Evolutionary conservation across 23 red algal genomes (phyloP), one percentile per base, ranked within the genome.

Genomic region (Gracilariopsis chorda): DNA sequence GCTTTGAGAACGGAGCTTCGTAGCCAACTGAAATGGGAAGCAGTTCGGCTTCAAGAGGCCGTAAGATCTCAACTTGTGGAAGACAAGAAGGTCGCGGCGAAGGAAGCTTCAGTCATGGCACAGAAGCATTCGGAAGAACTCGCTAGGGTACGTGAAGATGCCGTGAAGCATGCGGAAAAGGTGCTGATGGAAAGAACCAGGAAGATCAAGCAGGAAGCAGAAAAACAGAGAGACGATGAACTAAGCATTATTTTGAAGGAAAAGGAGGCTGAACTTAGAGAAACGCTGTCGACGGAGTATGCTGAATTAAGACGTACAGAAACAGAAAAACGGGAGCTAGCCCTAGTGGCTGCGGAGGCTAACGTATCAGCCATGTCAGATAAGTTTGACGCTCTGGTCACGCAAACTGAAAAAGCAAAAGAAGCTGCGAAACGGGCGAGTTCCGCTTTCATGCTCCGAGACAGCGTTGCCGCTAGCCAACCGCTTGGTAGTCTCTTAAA

Each of bases 41-140:
- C 74, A 8, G 88, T 91, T 19, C 88, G 88, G 8, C 60, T 91
- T 20, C 88, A 91, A 41, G 88, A 91, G 59, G 88, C 88, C 2
- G 88, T 91, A 29, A 49, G 88, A 20, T 69, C 88, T 10, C 88
- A 91, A 82, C 6, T 80, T 44, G 62, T 91, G 37, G 88, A 65
- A 27, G 88, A 91, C 44, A 91, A 91, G 63, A 91, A 80, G 77
- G 46, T 70, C 30, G 88, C 88, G 9, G 88, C 88, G 16, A 82
- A 53, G 30, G 88, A 79, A 52, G 61, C 59, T 16, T 73, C 88
- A 20, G 34, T 47, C 11, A 57, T 82, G 40, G 47, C 59, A 0
- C 49, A 91, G 74, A 68, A 80, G 55, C 88, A 91, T 73, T 67
- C 74, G 16, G 88, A 80, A 48, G 88, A 91, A 34, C 27, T 91